Evolutionary conservation across 306 rosid species (phyloP), one percentile per base, ranked within the genome.

Genomic region (Quercus dentata): DNA sequence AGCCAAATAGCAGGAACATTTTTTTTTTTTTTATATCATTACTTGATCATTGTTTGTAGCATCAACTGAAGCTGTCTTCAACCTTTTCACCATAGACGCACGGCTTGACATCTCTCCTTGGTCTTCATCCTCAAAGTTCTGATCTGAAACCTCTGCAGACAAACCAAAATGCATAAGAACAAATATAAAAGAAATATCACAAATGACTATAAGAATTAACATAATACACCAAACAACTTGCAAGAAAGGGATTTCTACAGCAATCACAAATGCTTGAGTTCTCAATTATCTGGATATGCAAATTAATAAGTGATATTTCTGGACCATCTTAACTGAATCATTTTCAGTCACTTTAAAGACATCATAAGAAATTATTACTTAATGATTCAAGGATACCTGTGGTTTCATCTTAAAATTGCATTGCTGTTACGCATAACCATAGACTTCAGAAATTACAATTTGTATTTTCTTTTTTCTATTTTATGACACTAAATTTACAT

Each of bases 41-140:
- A 94, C 97, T 68, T 91, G 88, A 81, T 83, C 87, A 25, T 69
- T 81, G 81, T 68, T 57, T 56, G 84, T 82, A 21, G n/a, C n/a
- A n/a, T n/a, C n/a, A 41, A 85, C 84, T 69, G 78, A 31, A 82
- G 84, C 69, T 55, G 75, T 85, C 90, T 82, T 91, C 80, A 76
- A 77, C 87, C 91, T 85, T 85, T 92, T 92, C 10, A 80, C 69
- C 77, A n/a, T 13, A 21, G 92, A 83, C 69, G 74, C 73, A 81
- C 87, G 17, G 81, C 85, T 74, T 73, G 88, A 79, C 71, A 83
- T 80, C 80, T 85, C 86, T 85, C 69, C 88, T 27, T 69, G 73
- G 58, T 23, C 77, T 63, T 87, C 88, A 61, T 87, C 88, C 81
- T 69, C 84, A 85, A 94, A 94, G 87, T 92, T 94, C 89, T 92